These are phyloP conservation scores for Wallacemonas rigidus DNA, from an alignment of 208 protist species.

Conservation along the genomic window DNA sequence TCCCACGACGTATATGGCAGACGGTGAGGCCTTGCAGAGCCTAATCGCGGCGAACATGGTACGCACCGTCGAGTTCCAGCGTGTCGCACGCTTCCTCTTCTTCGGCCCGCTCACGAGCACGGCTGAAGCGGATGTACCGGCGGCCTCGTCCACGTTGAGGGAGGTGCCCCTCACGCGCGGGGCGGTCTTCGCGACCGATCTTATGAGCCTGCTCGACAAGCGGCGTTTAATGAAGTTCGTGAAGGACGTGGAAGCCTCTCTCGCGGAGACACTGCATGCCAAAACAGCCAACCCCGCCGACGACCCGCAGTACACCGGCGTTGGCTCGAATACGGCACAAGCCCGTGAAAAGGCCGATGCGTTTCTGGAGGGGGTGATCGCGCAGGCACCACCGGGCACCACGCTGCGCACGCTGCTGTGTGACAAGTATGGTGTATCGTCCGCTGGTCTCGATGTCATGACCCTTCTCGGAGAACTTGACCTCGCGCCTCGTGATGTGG, in stretches of 20 bases:
- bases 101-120: constrained; percentile 18
- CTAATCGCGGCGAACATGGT: constrained; percentile 56
- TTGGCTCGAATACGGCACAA: constrained; percentile 2
- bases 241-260: constrained; percentile 67
- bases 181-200: constrained; percentile 69
- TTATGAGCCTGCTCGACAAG: constrained; percentile 86
- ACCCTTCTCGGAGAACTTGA: constrained; percentile 73
- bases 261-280: constrained; percentile 84
- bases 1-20: constrained; percentile 57
- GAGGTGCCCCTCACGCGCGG: constrained; percentile 80
- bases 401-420: constrained; percentile 48
- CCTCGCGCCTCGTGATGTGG: constrained; percentile 5
- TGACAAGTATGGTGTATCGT: constrained; percentile 50
- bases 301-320: constrained; percentile 25
- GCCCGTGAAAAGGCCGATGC: constrained; percentile 18
- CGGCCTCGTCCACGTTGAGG: constrained; percentile 7
- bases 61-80: constrained; percentile 69
- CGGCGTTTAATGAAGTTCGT: constrained; percentile 92
- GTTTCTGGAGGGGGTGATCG: constrained; percentile 22
- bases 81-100: constrained; percentile 54
- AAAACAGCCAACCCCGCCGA: constrained; percentile 50
- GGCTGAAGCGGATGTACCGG: not conserved
- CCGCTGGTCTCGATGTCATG: constrained; percentile 47
- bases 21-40: constrained; percentile 49
- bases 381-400: constrained; percentile 20